Evolutionary conservation across 352 stramenopile genomes (phyloP).

Genomic region (Aphanomyces stellatus): DNA sequence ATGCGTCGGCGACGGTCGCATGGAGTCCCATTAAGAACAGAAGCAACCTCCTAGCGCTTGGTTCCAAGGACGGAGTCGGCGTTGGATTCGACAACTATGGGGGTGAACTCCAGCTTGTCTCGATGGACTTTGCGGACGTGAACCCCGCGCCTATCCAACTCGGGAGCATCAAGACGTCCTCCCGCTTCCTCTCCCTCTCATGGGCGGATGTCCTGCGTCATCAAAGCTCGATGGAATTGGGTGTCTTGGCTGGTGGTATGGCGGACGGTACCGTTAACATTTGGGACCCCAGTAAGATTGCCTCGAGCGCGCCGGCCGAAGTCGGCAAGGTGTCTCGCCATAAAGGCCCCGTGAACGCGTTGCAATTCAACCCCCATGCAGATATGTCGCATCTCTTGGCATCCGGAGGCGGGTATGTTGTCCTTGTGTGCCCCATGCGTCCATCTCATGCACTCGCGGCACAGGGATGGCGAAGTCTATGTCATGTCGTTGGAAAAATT

Average conservation of each 20-base stretch:
- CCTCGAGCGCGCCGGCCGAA: constrained; percentile 33
- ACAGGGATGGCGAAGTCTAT: constrained; percentile 90
- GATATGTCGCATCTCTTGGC: constrained; percentile 89
- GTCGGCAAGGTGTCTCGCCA: constrained; percentile 76
- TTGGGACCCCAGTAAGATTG: constrained; percentile 86
- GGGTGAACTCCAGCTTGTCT: constrained; percentile 95
- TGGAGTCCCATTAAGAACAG: constrained; percentile 78
- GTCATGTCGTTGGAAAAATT: constrained; percentile 92
- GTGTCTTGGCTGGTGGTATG: constrained; percentile 96
- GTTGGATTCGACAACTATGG: constrained; percentile 97
- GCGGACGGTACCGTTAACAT: constrained; percentile 93
- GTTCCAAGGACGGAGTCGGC: constrained; percentile 92
- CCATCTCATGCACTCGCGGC: background rate
- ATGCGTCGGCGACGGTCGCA: constrained; percentile 80
- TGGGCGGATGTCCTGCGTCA: constrained; percentile 87
- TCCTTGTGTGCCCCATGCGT: background rate
- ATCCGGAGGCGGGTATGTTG: constrained; percentile 67
- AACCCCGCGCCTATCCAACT: constrained; percentile 63
- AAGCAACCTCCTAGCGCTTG: constrained; percentile 74
- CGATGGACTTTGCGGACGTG: constrained; percentile 83
- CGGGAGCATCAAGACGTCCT: constrained; percentile 82
- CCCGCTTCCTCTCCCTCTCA: constrained; percentile 90
- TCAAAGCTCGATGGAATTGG: constrained; percentile 68
- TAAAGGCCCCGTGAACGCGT: constrained; percentile 86
- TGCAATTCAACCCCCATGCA: constrained; percentile 95